These are phyloP conservation scores for Apiospora saccharicola DNA, from an alignment of 2,329 filamentous ascomycete genomes.

Conservation along the genomic window DNA sequence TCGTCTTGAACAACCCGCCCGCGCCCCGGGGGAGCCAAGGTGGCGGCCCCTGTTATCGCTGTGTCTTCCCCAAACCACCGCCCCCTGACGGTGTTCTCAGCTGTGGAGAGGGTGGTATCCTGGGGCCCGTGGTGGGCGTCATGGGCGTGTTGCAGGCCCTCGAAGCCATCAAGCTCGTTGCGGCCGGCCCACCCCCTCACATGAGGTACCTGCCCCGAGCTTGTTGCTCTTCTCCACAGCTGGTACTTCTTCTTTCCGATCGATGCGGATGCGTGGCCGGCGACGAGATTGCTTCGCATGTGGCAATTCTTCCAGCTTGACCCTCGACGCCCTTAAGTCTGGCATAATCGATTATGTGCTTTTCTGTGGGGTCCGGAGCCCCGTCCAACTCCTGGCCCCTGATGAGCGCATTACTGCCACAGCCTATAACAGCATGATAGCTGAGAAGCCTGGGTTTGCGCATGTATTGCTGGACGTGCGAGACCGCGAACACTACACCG, in stretches of 20 bases:
- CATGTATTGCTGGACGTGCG: slow-evolving; percentile 82
- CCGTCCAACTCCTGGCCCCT: slow-evolving; percentile 63
- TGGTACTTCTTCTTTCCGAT: slow-evolving; percentile 66
- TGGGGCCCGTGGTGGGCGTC: slow-evolving; percentile 89
- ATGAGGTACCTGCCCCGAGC: slow-evolving; percentile 38
- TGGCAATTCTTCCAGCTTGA: slow-evolving; percentile 68
- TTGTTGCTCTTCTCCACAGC: slow-evolving; percentile 58
- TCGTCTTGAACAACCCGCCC: slow-evolving; percentile 85
- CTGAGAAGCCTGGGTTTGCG: slow-evolving; percentile 24
- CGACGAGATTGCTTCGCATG: slow-evolving; percentile 80
- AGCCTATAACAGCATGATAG: slow-evolving; percentile 58
- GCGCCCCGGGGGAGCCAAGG: slow-evolving; percentile 60
- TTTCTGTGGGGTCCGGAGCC: slow-evolving; percentile 76
- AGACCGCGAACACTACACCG: slow-evolving; percentile 83
- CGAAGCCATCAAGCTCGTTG: slow-evolving; percentile 85
- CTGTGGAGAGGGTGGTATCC: slow-evolving; percentile 90
- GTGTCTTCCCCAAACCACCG: slow-evolving; percentile 88
- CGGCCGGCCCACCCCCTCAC: slow-evolving; percentile 37
- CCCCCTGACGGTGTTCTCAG: slow-evolving; percentile 82
- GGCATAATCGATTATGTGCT: slow-evolving; percentile 82
- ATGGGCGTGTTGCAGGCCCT: slow-evolving; percentile 95
- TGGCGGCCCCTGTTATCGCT: slow-evolving; percentile 90
- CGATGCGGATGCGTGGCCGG: slow-evolving; percentile 74
- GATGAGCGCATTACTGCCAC: slow-evolving; percentile 73
- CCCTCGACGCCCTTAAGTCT: slow-evolving; percentile 64